Percentiles rank a stretch among this genome's conserved stretches.
phyloP scores from a whole-genome alignment of 148 eudicot genomes.

The Camellia lanceoleosa region DNA sequence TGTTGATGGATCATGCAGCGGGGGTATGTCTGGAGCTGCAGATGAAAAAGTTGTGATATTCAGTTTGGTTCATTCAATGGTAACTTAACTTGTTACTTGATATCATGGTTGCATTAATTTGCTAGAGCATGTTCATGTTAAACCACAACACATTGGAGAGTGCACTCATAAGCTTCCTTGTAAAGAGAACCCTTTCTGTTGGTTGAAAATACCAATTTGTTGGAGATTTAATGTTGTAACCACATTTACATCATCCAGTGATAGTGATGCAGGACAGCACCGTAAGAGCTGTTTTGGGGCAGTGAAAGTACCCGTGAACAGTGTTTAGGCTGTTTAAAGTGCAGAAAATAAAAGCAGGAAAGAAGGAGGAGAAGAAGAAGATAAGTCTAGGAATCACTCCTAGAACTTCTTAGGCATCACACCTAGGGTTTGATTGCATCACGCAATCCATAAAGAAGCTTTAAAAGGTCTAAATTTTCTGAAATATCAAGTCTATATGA shows the following conservation, averaged over 20 bases:
- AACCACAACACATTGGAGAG: not conserved
- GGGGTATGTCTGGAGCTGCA: slow-evolving; percentile 83
- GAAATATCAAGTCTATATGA: no score
- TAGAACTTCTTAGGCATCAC: no score
- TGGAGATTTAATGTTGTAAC: not conserved
- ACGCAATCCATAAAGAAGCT: no score
- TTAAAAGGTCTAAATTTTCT: no score
- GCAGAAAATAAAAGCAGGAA: no score
- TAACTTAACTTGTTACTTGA: slow-evolving; percentile 19
- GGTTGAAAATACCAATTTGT: not conserved
- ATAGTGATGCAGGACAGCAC: no score
- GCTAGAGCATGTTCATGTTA: not conserved
- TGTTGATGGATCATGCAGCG: slow-evolving; percentile 65
- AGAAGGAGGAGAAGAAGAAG: no score
- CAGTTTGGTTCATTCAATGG: slow-evolving; percentile 54
- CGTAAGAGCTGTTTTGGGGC: no score
- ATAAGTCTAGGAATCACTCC: no score
- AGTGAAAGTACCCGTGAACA: no score
- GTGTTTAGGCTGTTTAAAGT: no score
- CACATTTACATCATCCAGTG: not conserved
- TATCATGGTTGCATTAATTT: not conserved
- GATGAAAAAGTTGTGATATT: slow-evolving; percentile 70
- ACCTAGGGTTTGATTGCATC: no score
- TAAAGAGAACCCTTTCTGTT: not conserved
- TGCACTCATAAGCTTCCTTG: not conserved